A percentile compares a stretch with the other conserved stretches of the same genome.
Evolutionary conservation across 2,329 filamentous ascomycete species (phyloP).

Genomic region (Verticillium dahliae): DNA sequence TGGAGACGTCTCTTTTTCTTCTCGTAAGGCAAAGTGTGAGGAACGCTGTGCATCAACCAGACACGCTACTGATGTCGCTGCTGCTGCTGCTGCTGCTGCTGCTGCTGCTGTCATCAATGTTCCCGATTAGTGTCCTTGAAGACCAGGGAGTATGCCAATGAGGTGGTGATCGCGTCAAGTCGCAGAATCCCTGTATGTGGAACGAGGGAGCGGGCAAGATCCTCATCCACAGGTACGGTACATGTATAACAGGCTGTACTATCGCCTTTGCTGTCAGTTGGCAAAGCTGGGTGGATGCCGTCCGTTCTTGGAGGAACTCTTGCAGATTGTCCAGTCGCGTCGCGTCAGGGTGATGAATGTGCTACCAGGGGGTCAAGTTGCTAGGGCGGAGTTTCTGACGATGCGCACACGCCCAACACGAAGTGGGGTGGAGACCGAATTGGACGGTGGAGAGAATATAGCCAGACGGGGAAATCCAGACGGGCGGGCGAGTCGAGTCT

Average conservation of each 20-base stretch:
- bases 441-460: background rate
- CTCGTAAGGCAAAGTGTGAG: background rate
- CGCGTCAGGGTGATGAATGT: background rate
- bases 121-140: background rate
- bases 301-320: background rate
- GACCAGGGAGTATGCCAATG: conserved; percentile 25
- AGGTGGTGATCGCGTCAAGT: conserved; percentile 20
- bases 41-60: background rate
- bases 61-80: background rate
- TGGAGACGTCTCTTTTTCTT: background rate
- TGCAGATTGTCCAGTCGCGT: background rate
- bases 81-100: background rate
- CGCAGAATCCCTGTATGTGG: background rate
- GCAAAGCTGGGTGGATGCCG: background rate
- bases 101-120: background rate
- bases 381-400: background rate
- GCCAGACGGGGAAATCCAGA: background rate
- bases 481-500: background rate
- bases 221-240: background rate
- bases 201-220: background rate
- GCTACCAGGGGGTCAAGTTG: no score
- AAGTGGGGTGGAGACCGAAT: background rate
- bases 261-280: background rate
- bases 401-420: background rate
- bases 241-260: background rate